Percentiles rank a stretch among this genome's conserved stretches.
Conservation (phyloP, 2,329 filamentous ascomycete genomes). For the Colletotrichum paranaense region DNA sequence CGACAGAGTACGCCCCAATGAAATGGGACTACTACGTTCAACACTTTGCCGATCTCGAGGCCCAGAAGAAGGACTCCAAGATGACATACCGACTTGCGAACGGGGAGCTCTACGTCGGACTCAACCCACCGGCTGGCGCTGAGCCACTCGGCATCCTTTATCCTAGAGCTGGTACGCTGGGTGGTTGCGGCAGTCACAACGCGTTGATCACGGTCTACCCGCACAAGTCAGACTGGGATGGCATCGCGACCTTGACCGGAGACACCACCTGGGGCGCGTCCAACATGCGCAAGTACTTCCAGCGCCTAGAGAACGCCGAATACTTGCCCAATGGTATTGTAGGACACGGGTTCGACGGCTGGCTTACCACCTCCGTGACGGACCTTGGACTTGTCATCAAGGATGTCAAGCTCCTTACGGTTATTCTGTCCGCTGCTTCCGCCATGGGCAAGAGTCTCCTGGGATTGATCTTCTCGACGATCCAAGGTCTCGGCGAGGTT, state of each 20-base stretch:
- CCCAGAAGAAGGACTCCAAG: slow-evolving; percentile 59
- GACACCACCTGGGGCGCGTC: slow-evolving; percentile 67
- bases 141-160: slow-evolving; percentile 57
- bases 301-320: slow-evolving; percentile 65
- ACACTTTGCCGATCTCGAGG: slow-evolving; percentile 35
- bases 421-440: slow-evolving; percentile 44
- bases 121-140: slow-evolving; percentile 51
- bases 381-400: slow-evolving; percentile 40
- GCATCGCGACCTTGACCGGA: slow-evolving; percentile 68
- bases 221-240: slow-evolving; percentile 68
- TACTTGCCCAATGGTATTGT: slow-evolving; percentile 57
- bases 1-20: slow-evolving; percentile 38
- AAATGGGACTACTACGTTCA: slow-evolving; percentile 37
- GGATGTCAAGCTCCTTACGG: slow-evolving; percentile 43
- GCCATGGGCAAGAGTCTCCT: slow-evolving; percentile 43
- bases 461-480: slow-evolving; percentile 38
- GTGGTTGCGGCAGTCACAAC: slow-evolving; percentile 69
- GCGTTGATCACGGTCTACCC: slow-evolving; percentile 70
- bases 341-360: slow-evolving; percentile 67
- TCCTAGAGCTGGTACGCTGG: slow-evolving; percentile 58
- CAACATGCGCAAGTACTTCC: slow-evolving; percentile 71
- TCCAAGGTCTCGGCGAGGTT: slow-evolving; percentile 42
- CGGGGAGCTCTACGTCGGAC: slow-evolving; percentile 50
- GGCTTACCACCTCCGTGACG: slow-evolving; percentile 50
- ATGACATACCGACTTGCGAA: slow-evolving; percentile 59